phyloP scores from a whole-genome alignment of 225 moss, liverwort and hornwort species.

The Bryoerythrophyllum caledonicum region DNA sequence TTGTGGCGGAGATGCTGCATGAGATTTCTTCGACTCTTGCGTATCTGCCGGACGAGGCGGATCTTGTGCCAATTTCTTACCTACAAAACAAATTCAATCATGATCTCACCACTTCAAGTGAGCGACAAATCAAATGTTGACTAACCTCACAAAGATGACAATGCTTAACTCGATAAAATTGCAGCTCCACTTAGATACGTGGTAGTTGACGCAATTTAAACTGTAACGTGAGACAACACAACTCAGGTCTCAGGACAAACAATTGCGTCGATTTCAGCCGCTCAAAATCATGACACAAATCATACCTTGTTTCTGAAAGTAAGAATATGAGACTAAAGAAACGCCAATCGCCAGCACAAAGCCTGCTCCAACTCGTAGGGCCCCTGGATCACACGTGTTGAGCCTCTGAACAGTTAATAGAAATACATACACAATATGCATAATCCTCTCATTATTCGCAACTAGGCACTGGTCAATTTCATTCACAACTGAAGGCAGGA shows the following conservation, averaged over 20 bases:
- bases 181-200: too few relatives aligned
- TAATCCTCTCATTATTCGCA: constrained; percentile 10
- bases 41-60: constrained; percentile 29
- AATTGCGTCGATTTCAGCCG: background rate
- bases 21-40: constrained; percentile 30
- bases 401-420: background rate
- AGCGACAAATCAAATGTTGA: background rate
- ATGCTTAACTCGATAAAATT: constrained; percentile 10
- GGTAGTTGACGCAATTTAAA: background rate
- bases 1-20: constrained; percentile 34
- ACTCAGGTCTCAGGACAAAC: constrained; percentile 11
- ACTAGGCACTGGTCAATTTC: background rate
- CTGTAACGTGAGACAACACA: background rate
- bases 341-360: constrained; percentile 72
- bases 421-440: background rate
- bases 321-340: constrained; percentile 64
- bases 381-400: constrained; percentile 50
- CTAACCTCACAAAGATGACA: constrained; percentile 15
- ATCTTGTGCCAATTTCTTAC: constrained; percentile 37
- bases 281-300: background rate
- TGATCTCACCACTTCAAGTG: constrained; percentile 20
- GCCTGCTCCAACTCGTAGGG: constrained; percentile 66
- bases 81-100: constrained; percentile 30
- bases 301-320: constrained; percentile 74
- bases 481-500: background rate